Evolutionary conservation across 2,329 filamentous ascomycete genomes (phyloP), one percentile per base, ranked within the genome.

Genomic region (Hypoxylon sp.): DNA sequence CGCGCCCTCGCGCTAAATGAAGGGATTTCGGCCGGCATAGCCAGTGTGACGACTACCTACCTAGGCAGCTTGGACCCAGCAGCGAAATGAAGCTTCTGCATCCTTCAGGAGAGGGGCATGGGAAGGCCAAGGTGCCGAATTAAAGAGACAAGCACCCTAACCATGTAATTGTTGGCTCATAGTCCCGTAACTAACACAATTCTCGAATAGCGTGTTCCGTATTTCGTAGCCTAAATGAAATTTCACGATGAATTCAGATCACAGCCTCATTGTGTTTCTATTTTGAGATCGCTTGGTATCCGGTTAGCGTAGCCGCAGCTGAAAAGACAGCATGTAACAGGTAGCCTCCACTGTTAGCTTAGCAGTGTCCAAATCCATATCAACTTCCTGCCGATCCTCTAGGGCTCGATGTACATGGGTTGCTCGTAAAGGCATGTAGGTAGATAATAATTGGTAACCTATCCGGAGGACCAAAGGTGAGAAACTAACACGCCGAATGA

Each of bases 241-340:
- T 42, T 17, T 8, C n/a, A 21, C 39, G 6, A 44, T 35, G 35
- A 31, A 47, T 60, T 54, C 44, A 7, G 11, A 50, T 46, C 65
- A 70, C 46, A 70, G 68, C 68, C 68, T 70, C 68, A 59, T 61
- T 64, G 1, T 66, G 68, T 68, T 69, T 62, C 68, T 70, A 70
- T 70, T 70, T 68, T 55, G 8, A 48, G 59, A 66, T 58, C 21
- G 42, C 57, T 55, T 42, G 68, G 47, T 51, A 53, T 15, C 27
- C 24, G 37, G n/a, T 37, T 48, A 60, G 39, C 51, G 50, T 58
- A 58, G 47, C 56, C 50, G 66, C 48, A 62, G 66, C 62, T 68
- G 46, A 50, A 60, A 32, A 32, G 21, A 6, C 39, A 67, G 55
- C 39, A 60, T 57, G 24, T 48, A 62, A 27, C 39, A 27, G 24